A percentile compares a stretch with the other conserved stretches of the same genome.
phyloP scores from a whole-genome alignment of 1,139 yeast genomes.

The Kodamaea alishanica region DNA sequence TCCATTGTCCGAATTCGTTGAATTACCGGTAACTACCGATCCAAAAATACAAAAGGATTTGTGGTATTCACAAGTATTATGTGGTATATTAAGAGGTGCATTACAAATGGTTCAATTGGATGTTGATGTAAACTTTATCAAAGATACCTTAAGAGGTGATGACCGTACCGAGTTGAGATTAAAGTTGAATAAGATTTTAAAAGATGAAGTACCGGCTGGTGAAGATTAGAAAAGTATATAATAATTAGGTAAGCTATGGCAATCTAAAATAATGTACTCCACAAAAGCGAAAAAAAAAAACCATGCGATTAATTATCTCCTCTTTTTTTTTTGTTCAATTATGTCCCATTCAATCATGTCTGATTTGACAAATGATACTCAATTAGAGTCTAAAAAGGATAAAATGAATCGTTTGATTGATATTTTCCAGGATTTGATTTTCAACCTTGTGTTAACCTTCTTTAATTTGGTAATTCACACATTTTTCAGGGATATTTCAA shows the following conservation, averaged over 20 bases:
- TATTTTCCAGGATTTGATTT: conserved; percentile 4
- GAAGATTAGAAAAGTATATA: conserved; percentile 55
- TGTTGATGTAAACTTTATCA: conserved; percentile 75
- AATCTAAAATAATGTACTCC: not conserved
- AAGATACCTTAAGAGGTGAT: conserved; percentile 82
- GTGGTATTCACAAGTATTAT: conserved; percentile 89
- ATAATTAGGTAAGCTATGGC: too few relatives aligned
- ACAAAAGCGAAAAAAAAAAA: not conserved
- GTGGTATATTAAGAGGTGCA: conserved; percentile 90
- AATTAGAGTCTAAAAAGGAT: too few relatives aligned
- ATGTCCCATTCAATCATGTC: not conserved
- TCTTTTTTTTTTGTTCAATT: not conserved
- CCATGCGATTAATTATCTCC: not conserved
- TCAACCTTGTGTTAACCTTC: conserved; percentile 28
- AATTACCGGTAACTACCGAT: conserved; percentile 64
- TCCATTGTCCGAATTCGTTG: conserved; percentile 94
- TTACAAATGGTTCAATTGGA: conserved; percentile 95
- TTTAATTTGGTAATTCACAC: conserved; percentile 38
- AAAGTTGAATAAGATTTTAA: conserved; percentile 65
- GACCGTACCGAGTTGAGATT: conserved; percentile 75
- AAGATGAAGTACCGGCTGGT: conserved; percentile 96
- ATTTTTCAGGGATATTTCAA: conserved; percentile 41
- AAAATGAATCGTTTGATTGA: conserved; percentile 1
- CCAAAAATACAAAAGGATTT: conserved; percentile 66
- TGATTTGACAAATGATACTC: too few relatives aligned